These are phyloP conservation scores for Ophiostoma ips DNA, from an alignment of 2,329 filamentous ascomycete genomes.

Conservation along the genomic window DNA sequence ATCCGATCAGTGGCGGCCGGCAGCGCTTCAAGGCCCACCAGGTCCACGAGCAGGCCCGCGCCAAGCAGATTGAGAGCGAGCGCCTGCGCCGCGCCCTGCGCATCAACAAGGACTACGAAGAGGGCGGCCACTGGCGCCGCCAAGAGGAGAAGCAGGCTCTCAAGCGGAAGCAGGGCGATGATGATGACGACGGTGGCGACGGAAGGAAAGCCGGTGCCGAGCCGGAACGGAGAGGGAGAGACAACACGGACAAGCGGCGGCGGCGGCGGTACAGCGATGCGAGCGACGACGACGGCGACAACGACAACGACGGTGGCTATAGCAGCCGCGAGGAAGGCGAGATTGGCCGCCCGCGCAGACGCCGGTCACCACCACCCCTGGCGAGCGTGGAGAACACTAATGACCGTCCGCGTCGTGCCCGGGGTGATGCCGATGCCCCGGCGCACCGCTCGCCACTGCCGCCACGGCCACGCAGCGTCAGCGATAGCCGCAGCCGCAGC, in stretches of 20 bases:
- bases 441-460: neutral
- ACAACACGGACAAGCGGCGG: neutral
- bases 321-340: constrained; percentile 5
- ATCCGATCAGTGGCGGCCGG: too few relatives aligned
- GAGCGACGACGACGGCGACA: neutral
- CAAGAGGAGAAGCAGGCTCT: constrained; percentile 53
- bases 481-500: constrained; percentile 1
- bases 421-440: too few relatives aligned
- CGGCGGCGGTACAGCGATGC: constrained; percentile 2
- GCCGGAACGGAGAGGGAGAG: neutral
- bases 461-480: neutral
- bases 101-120: constrained; percentile 73
- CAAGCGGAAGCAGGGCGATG: constrained; percentile 23
- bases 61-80: constrained; percentile 93
- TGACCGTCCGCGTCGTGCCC: neutral
- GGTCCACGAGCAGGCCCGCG: constrained; percentile 89
- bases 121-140: constrained; percentile 72
- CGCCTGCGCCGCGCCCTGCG: constrained; percentile 72
- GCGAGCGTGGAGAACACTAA: constrained; percentile 1
- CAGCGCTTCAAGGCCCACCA: constrained; percentile 75
- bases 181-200: constrained; percentile 2
- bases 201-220: neutral
- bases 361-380: neutral
- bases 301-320: neutral
- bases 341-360: neutral